Evolutionary conservation across 805 yeast genomes (phyloP).

Genomic region (Nakazawaea siamensis): DNA sequence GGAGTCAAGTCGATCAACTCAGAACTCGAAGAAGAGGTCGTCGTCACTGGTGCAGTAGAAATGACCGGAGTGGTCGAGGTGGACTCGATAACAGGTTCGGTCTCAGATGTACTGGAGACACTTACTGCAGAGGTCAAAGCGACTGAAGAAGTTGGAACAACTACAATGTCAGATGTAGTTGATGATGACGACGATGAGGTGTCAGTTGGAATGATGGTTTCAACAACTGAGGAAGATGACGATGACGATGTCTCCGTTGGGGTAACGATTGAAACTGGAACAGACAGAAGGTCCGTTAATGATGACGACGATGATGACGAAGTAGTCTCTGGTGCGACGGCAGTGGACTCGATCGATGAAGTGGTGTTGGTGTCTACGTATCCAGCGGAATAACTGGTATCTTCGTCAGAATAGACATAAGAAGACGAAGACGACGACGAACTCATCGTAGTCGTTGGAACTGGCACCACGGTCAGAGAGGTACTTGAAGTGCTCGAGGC

Average conservation of each 20-base stretch:
- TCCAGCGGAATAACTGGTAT: constrained; percentile 8
- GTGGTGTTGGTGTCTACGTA: constrained; percentile 4
- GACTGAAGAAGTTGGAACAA: background rate
- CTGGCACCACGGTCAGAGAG: too few relatives aligned
- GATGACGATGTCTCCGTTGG: too few relatives aligned
- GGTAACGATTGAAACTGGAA: background rate
- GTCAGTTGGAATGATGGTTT: background rate
- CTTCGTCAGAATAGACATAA: background rate
- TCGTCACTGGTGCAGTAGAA: background rate
- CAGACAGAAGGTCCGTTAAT: background rate
- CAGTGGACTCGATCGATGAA: background rate
- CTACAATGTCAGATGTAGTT: background rate
- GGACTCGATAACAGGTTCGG: background rate
- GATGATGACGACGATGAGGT: background rate
- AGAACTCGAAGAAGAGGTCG: background rate
- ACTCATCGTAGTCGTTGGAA: too few relatives aligned
- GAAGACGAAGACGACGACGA: background rate
- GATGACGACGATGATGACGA: background rate
- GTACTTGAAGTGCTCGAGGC: too few relatives aligned
- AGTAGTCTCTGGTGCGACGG: background rate
- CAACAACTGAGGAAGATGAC: background rate
- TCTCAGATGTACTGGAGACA: too few relatives aligned
- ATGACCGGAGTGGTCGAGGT: background rate
- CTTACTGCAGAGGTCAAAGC: background rate
- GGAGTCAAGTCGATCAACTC: background rate